Evolutionary conservation across 75 land plant species (phyloP).

Genomic region (Adiantum capillusveneris): DNA sequence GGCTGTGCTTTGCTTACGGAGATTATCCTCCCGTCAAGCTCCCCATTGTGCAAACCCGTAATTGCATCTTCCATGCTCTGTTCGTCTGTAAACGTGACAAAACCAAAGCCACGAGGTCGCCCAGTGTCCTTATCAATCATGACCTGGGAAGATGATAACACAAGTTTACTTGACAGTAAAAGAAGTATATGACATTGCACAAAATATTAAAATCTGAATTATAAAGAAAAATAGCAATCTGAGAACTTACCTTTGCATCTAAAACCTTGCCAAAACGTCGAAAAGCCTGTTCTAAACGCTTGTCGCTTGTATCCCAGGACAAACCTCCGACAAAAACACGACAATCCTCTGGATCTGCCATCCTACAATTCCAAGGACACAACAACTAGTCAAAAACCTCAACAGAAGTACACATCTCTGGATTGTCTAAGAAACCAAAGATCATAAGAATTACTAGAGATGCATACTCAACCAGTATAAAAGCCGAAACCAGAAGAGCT

Average conservation of each 20-base stretch:
- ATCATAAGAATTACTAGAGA: no score
- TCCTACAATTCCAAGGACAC: neutral
- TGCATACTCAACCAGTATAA: no score
- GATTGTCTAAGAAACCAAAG: no score
- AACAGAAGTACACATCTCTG: no score
- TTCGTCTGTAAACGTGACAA: conserved; percentile 66
- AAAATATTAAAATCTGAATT: neutral
- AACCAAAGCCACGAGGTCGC: conserved; percentile 87
- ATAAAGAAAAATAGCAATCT: neutral
- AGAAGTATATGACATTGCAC: no score
- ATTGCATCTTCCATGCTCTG: conserved; percentile 69
- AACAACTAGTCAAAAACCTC: no score
- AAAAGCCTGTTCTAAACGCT: conserved; percentile 53
- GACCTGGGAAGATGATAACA: conserved; percentile 53
- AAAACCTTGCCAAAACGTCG: conserved; percentile 63
- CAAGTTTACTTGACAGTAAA: no score
- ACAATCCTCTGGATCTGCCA: conserved; percentile 59
- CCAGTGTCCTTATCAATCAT: conserved; percentile 81
- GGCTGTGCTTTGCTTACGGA: conserved; percentile 86
- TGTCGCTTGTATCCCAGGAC: conserved; percentile 69
- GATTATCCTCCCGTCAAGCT: conserved; percentile 57
- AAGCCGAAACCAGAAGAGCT: no score
- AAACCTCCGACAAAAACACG: conserved; percentile 83
- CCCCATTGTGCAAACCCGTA: conserved; percentile 60
- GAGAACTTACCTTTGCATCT: conserved; percentile 66